These are phyloP conservation scores for Sporothrix globosa DNA, from an alignment of 2,329 filamentous ascomycete genomes.

Conservation along the genomic window DNA sequence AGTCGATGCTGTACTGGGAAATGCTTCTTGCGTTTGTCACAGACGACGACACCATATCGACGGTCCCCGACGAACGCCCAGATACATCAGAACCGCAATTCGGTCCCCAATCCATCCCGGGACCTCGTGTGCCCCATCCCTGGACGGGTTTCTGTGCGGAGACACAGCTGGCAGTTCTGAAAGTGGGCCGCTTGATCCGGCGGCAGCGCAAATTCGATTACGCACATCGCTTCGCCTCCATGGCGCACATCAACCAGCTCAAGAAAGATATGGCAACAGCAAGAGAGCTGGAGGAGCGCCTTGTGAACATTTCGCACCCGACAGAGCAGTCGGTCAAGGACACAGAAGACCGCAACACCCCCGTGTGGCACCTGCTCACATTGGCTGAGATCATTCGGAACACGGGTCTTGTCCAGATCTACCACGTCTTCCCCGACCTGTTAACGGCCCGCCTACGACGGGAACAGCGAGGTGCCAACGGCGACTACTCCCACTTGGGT, in stretches of 20 bases:
- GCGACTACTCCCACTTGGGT: constrained; percentile 34
- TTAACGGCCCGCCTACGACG: constrained; percentile 49
- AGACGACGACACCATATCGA: constrained; percentile 46
- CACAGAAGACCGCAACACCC: constrained; percentile 56
- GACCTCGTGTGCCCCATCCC: constrained; percentile 48
- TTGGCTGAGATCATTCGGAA: constrained; percentile 58
- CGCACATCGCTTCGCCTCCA: constrained; percentile 44
- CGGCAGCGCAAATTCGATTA: constrained; percentile 42
- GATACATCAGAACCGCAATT: background rate
- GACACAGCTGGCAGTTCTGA: constrained; percentile 50
- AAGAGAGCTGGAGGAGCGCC: constrained; percentile 51
- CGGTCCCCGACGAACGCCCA: constrained; percentile 39
- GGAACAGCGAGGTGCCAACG: constrained; percentile 39
- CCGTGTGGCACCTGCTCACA: constrained; percentile 56
- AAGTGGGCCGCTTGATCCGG: constrained; percentile 51
- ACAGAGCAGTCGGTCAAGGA: constrained; percentile 52
- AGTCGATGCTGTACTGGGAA: constrained; percentile 61
- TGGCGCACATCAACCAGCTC: constrained; percentile 38
- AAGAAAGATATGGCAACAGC: constrained; percentile 45
- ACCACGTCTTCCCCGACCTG: constrained; percentile 57
- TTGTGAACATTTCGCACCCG: constrained; percentile 52
- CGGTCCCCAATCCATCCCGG: constrained; percentile 26
- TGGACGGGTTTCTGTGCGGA: constrained; percentile 54
- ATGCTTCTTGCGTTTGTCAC: constrained; percentile 61
- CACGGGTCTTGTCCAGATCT: constrained; percentile 57